Evolutionary conservation across 495 filamentous ascomycete species (phyloP).

Genomic region (Trichoderma erinaceum): DNA sequence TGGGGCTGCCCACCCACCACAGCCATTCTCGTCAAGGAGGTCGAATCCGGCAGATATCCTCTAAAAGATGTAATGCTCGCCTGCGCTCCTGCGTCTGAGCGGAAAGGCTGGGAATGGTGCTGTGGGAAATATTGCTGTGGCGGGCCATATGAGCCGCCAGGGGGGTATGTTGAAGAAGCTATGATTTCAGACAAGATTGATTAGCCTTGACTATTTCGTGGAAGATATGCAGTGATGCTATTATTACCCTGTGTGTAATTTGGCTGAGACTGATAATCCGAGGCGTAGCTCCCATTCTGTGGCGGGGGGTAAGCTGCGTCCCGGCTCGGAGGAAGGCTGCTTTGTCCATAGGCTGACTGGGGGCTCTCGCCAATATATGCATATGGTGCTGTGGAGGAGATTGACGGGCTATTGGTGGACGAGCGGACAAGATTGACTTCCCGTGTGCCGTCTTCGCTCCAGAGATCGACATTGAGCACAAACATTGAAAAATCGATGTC

Average conservation of each 20-base stretch:
- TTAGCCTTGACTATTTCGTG: not conserved
- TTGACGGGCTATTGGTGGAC: conserved; percentile 66
- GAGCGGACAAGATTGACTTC: conserved; percentile 93
- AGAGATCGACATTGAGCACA: conserved; percentile 89
- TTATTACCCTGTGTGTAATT: conserved; percentile 1
- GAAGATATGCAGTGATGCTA: not conserved
- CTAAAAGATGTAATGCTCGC: not conserved
- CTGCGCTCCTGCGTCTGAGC: conserved; percentile 11
- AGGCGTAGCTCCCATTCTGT: not conserved
- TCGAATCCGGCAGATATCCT: conserved; percentile 1
- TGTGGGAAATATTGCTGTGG: conserved; percentile 27
- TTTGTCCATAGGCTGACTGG: not conserved
- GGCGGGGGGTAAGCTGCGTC: not conserved
- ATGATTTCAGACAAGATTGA: not conserved
- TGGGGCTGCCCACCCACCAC: conserved; percentile 44
- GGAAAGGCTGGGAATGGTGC: conserved; percentile 21
- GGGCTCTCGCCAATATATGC: conserved; percentile 23
- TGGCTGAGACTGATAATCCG: not conserved
- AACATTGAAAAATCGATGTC: conserved; percentile 78
- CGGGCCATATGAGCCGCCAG: conserved; percentile 20
- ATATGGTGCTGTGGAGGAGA: conserved; percentile 59
- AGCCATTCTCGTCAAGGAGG: conserved; percentile 32
- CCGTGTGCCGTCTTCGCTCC: conserved; percentile 72
- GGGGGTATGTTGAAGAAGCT: not conserved
- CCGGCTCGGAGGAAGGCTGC: not conserved